Base-by-base conservation (phyloP, 2,329 filamentous ascomycete genomes). In the Coniochaeta ligniaria region DNA sequence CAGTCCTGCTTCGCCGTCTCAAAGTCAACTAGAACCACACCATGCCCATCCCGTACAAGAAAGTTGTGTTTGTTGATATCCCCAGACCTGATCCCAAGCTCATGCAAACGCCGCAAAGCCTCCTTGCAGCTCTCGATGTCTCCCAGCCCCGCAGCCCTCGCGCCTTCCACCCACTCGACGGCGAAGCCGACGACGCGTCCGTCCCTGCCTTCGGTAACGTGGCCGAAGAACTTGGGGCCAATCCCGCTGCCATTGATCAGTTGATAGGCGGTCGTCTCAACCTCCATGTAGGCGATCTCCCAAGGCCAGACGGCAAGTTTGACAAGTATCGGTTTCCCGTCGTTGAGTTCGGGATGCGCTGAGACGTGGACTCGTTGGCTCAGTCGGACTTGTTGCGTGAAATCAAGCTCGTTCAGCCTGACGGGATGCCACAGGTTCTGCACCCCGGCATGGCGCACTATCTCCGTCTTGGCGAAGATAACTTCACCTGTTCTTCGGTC, bases 11-110 rank as follows among this genome's bases (percentile, higher is more conserved):
- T 59, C 22, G 55, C 59, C 57, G 43, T 59, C 59, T 73, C 72
- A 63, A 76, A 75, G 61, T 75, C 72, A 28, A 77, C 64, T 5
- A 76, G 60, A 9, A 63, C 60, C 3, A 60, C 69, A 9, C 36
- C 28, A 17, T 35, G 43, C 59, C 8, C 61, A 16, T 70, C 61
- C 1, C 36, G 63, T 28, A 74, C 67, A 12, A 73, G 63, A 54
- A 74, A 73, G 58, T 74, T 74, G 60, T 70, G 65, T 62, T 69
- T 74, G 65, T 73, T 73, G 63, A 71, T 70, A 33, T 74, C 72
- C 16, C 71, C 71, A 43, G 67, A 70, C 57, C 70, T 67, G 47
- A 74, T 72, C 6, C 69, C 71, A 16, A 74, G 66, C 64, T 59
- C 36, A 67, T 67, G 58, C 70, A 74, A n/a, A 62, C 64, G 22